A percentile compares a stretch with the other conserved stretches of the same genome.
Evolutionary conservation across 2,329 filamentous ascomycete species (phyloP).

Genomic region (Niveomyces coronatus): DNA sequence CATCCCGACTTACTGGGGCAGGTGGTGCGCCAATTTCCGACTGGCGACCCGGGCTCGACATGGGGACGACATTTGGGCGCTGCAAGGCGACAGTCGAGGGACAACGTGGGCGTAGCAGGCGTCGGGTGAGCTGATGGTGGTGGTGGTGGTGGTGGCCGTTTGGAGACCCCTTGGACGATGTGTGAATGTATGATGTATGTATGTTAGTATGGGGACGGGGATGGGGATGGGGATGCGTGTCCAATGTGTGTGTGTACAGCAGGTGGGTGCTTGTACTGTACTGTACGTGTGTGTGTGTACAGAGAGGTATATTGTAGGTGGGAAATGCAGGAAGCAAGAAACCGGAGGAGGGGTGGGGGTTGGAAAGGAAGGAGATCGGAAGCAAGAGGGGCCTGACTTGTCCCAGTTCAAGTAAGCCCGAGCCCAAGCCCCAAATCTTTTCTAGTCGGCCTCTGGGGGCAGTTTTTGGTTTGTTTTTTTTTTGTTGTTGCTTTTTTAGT

Average conservation of each 20-base stretch:
- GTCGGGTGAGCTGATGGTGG: conserved; percentile 17
- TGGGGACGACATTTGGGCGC: conserved; percentile 45
- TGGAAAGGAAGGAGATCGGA: not conserved
- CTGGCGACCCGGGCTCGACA: conserved; percentile 41
- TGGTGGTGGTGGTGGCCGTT: not conserved
- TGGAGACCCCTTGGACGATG: no score
- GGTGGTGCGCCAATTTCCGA: conserved; percentile 46
- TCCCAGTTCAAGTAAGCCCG: no score
- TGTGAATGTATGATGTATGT: no score
- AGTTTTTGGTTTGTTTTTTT: not conserved
- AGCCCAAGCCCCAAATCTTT: no score
- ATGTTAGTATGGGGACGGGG: not conserved
- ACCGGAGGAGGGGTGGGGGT: conserved; percentile 5
- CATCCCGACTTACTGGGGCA: conserved; percentile 30
- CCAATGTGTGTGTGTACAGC: not conserved
- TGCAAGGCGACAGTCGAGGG: conserved; percentile 13
- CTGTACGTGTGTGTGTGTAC: not conserved
- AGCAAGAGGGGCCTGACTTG: no score
- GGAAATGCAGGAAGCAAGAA: conserved; percentile 4
- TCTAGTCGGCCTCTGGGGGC: no score
- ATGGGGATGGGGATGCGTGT: not conserved
- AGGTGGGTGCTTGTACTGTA: not conserved
- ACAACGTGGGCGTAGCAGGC: no score
- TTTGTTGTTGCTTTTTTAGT: not conserved
- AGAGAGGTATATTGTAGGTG: conserved; percentile 5